Evolutionary conservation across 768 basidiomycete species (phyloP).

Genomic region (Cystofilobasidium ferigula): DNA sequence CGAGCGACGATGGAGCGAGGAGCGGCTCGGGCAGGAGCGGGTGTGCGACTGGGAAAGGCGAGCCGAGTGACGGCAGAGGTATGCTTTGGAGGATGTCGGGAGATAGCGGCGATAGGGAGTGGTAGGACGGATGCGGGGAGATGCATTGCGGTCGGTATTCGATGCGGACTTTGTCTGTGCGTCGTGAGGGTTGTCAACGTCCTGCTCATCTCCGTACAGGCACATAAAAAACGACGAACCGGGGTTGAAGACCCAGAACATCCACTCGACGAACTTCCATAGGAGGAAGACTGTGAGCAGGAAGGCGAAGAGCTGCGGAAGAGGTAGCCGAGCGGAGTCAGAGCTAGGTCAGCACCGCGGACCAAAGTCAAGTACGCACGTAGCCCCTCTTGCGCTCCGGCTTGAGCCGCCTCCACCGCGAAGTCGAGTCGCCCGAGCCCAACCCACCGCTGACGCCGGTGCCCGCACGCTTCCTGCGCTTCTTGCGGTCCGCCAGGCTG

Average conservation of each 20-base stretch:
- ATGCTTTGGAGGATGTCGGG: slow-evolving; percentile 38
- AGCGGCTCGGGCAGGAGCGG: slow-evolving; percentile 28
- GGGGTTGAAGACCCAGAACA: slow-evolving; percentile 87
- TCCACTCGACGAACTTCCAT: slow-evolving; percentile 67
- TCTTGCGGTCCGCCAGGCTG: not conserved
- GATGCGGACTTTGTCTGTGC: slow-evolving; percentile 69
- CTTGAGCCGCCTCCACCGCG: slow-evolving; percentile 3
- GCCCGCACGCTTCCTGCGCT: not conserved
- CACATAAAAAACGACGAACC: not conserved
- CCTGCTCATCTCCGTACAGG: not conserved
- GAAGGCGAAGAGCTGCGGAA: slow-evolving; percentile 33
- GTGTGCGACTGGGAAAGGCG: slow-evolving; percentile 35
- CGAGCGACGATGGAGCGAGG: slow-evolving; percentile 28
- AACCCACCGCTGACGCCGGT: not conserved
- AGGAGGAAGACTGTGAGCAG: slow-evolving; percentile 70
- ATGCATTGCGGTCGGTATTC: slow-evolving; percentile 90
- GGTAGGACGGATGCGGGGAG: slow-evolving; percentile 42
- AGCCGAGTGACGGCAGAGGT: slow-evolving; percentile 31
- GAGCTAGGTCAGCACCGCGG: not conserved
- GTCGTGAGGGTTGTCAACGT: not conserved
- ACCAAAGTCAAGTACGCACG: slow-evolving; percentile 7
- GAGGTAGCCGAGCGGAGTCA: not conserved
- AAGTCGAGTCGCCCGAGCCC: not conserved
- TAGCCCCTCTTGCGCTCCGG: slow-evolving; percentile 5
- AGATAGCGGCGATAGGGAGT: slow-evolving; percentile 38